Base-by-base conservation (phyloP, 106 monocot species). In the Alisma plantagoaquatica region DNA sequence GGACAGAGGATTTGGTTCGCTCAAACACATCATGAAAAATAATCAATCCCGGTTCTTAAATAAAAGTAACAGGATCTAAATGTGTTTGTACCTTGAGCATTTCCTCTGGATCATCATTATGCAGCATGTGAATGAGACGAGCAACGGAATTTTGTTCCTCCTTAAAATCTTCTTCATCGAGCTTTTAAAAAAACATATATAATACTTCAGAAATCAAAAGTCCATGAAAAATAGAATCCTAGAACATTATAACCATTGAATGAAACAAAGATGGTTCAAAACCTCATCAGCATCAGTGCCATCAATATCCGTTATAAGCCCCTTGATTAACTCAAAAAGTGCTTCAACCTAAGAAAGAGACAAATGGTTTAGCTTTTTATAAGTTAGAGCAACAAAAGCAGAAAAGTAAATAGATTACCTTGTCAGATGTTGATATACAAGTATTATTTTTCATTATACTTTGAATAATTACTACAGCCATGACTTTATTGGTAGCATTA, bases 101-200 rank as follows among this genome's bases (percentile, higher is more conserved):
- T 74, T 98, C 89, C 44, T 85, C 81, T 26, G 80, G 75, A 51
- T 89, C 82, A 68, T 98, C 89, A 73, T 84, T 98, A 43, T 90
- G 43, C 56, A 98, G 53, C 96, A 85, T 90, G 49, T 98, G 96
- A 71, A 98, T 90, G 4, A 98, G 81, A 57, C 96, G 85, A 17
- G 96, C 89, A 44, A 98, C 96, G 71, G 96, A 98, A 26, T 98
- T 98, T 48, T 98, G 96, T 46, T 98, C 96, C 78, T 98, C 96
- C 60, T 89, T 89, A 66, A 98, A 98, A 69, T 98, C 96, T 50
- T 98, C 96, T 61, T 98, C 96, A 67, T 98, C 96, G 77, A 85
- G 70, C 91, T 91, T 30, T 26, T 62, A 19, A 53, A 49, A 47
- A 33, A 30, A n/a, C n/a, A n/a, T n/a, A n/a, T n/a, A n/a, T n/a